A percentile compares a stretch with the other conserved stretches of the same genome.
Conservation (phyloP, 2,329 filamentous ascomycete species). For the Fusarium heterosporum region DNA sequence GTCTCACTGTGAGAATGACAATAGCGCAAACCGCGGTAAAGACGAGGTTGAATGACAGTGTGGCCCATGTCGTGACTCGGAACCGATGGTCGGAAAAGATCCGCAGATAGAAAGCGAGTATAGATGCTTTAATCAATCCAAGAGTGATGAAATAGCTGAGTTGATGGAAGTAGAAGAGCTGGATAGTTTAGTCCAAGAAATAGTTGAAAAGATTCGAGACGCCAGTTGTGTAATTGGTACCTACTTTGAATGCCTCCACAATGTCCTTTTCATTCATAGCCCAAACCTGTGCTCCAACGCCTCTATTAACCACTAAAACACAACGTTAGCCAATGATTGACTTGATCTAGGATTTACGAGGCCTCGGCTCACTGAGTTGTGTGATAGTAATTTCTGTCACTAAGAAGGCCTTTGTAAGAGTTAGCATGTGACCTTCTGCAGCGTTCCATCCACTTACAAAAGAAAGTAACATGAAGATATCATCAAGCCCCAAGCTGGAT, state of each 20-base stretch:
- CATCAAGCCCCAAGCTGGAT: not conserved
- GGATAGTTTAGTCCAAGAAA: accelerated
- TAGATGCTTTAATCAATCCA: not conserved
- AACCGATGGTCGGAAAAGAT: constrained; percentile 3
- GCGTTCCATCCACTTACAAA: not conserved
- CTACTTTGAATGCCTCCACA: not conserved
- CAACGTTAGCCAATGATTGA: not conserved
- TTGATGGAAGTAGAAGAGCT: constrained; percentile 2
- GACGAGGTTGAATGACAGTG: not conserved
- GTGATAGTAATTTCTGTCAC: not conserved
- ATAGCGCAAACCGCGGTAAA: accelerated
- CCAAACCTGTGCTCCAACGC: not conserved
- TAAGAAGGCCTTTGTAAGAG: not conserved
- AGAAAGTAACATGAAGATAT: not conserved
- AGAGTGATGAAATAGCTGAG: not conserved
- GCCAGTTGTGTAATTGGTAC: too few species aligned
- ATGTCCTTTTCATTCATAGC: not conserved
- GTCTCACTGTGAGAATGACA: not conserved
- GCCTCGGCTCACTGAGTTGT: not conserved
- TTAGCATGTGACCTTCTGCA: not conserved
- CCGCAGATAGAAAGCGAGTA: not conserved
- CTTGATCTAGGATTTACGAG: not conserved
- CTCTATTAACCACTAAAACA: not conserved
- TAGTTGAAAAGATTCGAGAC: accelerated
- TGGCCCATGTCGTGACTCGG: not conserved